Evolutionary conservation across 441 rosid species (phyloP), one percentile per base, ranked within the genome.

Genomic region (Bruguiera hainesii): DNA sequence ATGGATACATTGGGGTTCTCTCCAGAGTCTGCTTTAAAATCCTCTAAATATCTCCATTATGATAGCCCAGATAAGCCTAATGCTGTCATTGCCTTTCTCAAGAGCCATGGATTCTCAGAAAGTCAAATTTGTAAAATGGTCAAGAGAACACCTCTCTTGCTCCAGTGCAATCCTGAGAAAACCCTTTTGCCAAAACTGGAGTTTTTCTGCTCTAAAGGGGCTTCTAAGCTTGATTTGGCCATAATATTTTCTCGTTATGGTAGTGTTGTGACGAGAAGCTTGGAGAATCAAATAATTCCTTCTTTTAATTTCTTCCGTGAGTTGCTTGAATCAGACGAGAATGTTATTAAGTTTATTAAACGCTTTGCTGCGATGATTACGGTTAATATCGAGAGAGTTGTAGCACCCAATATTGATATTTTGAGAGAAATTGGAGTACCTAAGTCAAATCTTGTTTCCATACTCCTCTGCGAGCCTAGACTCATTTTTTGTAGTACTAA

Each of bases 401-500:
- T 71, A 1, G 68, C 19, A 4, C 66, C 68, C 15, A 63, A 59
- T 37, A 51, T 72, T 6, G 49, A 31, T 5, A 20, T 59, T 30
- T 60, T 68, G 29, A 18, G 31, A 55, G 63, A 62, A 7, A 23
- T 6, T 25, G 79, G 81, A 42, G 79, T 80, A 23, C 66, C 76
- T 4, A 46, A 61, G 23, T 51, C 42, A 25, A 56, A 61, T 18
- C 58, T 75, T 59, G 30, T 26, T n/a, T 18, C n/a, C 4, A 16
- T 60, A 19, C 23, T 76, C 18, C 3, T 0, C 7, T 10, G 0
- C 0, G 37, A 46, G 6, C 68, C 68, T 5, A 7, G 4, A 5
- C 4, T 35, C 1, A 1, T 39, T 5, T 6, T 48, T 18, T 4
- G 13, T 1, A 31, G 23, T 20, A 26, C 64, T 1, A 23, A 1